Evolutionary conservation across 257 asterid species (phyloP).

Genomic region (Echites panduratus): DNA sequence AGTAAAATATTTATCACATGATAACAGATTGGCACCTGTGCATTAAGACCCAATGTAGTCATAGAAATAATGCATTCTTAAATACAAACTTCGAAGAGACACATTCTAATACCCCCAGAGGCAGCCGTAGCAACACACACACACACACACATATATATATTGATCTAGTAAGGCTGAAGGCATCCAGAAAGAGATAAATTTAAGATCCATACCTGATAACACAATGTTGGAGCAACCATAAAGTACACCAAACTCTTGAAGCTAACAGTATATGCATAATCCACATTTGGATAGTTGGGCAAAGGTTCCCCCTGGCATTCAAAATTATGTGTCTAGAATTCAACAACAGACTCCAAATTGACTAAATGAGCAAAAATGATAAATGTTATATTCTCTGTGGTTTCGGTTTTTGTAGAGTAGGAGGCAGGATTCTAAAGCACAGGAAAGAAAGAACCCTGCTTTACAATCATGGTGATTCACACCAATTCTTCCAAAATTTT

Average conservation of each 20-base stretch:
- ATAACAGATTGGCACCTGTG: not conserved
- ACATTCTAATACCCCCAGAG: not conserved
- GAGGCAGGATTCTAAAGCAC: not conserved
- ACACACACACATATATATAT: no score
- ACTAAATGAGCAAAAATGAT: not conserved
- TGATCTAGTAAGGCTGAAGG: not conserved
- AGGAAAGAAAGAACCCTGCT: not conserved
- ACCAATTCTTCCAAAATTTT: not conserved
- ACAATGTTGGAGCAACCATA: constrained; percentile 92
- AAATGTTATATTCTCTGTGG: not conserved
- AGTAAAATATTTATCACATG: not conserved
- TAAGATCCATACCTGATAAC: constrained; percentile 66
- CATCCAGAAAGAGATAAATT: not conserved
- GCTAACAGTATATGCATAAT: constrained; percentile 49
- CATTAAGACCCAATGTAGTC: not conserved
- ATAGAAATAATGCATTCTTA: not conserved
- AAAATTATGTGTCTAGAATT: constrained; percentile 8
- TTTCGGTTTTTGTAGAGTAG: not conserved
- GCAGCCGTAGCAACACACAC: not conserved
- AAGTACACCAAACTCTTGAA: constrained; percentile 80
- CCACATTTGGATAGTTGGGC: constrained; percentile 50
- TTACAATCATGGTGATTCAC: not conserved
- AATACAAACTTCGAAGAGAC: not conserved
- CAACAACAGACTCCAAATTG: not conserved
- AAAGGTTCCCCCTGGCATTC: constrained; percentile 48